phyloP scores from a whole-genome alignment of 768 basidiomycete genomes.

The Mycena leptocephala region DNA sequence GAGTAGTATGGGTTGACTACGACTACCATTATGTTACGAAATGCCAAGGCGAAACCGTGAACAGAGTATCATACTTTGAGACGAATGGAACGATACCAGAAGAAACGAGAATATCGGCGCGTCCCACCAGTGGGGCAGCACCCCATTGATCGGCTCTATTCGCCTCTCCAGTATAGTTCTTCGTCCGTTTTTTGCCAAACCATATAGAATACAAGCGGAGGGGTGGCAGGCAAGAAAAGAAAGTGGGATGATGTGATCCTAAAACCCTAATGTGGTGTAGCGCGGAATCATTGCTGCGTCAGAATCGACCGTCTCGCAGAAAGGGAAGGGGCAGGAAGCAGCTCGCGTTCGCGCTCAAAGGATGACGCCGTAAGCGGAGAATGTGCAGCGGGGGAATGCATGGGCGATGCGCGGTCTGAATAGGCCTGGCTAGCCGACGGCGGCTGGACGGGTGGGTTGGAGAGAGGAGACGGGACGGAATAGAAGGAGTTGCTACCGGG shows the following conservation, averaged over 20 bases:
- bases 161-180: constrained; percentile 1
- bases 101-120: constrained; percentile 1
- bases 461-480: constrained; percentile 69
- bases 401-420: constrained; percentile 57
- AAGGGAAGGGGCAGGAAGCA: constrained; percentile 63
- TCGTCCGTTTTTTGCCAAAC: constrained; percentile 22
- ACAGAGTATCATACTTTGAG: constrained; percentile 38
- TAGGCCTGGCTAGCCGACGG: constrained; percentile 43
- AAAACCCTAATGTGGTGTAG: background rate
- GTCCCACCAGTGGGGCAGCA: background rate
- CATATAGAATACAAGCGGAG: constrained; percentile 22
- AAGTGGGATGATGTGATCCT: constrained; percentile 20
- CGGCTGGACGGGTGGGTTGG: constrained; percentile 57
- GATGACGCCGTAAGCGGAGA: constrained; percentile 61
- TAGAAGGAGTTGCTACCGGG: constrained; percentile 54
- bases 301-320: constrained; percentile 61
- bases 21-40: constrained; percentile 39
- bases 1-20: constrained; percentile 27
- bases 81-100: constrained; percentile 29
- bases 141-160: constrained; percentile 9
- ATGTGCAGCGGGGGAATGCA: constrained; percentile 56
- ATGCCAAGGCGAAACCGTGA: constrained; percentile 31
- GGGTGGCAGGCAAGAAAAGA: constrained; percentile 2
- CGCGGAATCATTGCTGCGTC: constrained; percentile 49
- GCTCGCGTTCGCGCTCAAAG: constrained; percentile 72